Conservation (phyloP, 2,329 filamentous ascomycete genomes). For the Aurifilum marmelostoma region DNA sequence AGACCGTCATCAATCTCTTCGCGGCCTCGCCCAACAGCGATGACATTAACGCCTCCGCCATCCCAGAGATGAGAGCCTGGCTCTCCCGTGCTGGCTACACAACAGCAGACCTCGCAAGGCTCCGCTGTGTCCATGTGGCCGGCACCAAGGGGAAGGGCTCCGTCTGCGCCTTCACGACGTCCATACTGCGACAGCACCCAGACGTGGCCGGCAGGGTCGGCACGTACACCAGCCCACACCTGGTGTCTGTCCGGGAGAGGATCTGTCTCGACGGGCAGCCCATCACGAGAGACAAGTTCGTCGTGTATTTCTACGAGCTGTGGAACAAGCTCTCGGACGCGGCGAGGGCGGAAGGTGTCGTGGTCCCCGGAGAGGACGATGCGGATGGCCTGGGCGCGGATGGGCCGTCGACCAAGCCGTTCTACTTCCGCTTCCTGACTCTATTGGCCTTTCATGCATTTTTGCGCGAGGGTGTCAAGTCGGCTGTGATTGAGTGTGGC, state of each 20-base stretch:
- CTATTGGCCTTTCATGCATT: slow-evolving; percentile 87
- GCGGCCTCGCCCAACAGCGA: slow-evolving; percentile 47
- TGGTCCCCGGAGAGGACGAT: slow-evolving; percentile 41
- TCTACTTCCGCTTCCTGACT: slow-evolving; percentile 91
- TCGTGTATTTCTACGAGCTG: slow-evolving; percentile 79
- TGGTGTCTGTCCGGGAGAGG: slow-evolving; percentile 80
- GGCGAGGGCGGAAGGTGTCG: slow-evolving; percentile 39
- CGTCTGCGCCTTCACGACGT: slow-evolving; percentile 80
- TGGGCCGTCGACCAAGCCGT: slow-evolving; percentile 71
- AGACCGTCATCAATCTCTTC: slow-evolving; percentile 61
- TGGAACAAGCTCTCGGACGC: slow-evolving; percentile 66
- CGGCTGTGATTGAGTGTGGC: slow-evolving; percentile 87
- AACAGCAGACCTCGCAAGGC: slow-evolving; percentile 45
- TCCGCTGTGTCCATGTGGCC: slow-evolving; percentile 75
- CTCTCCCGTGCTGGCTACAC: slow-evolving; percentile 75
- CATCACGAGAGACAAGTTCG: slow-evolving; percentile 69
- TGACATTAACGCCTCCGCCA: slow-evolving; percentile 70
- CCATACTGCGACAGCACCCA: slow-evolving; percentile 63
- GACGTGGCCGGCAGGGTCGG: slow-evolving; percentile 56
- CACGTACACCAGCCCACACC: slow-evolving; percentile 84
- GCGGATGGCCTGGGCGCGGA: slow-evolving; percentile 51
- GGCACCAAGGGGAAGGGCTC: slow-evolving; percentile 97
- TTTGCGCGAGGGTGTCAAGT: slow-evolving; percentile 71
- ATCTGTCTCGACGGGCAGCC: slow-evolving; percentile 79
- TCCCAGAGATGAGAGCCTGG: slow-evolving; percentile 84